Evolutionary conservation across 176 grass and related monocot genomes (phyloP).

Genomic region (Alopecurus myosuroides): DNA sequence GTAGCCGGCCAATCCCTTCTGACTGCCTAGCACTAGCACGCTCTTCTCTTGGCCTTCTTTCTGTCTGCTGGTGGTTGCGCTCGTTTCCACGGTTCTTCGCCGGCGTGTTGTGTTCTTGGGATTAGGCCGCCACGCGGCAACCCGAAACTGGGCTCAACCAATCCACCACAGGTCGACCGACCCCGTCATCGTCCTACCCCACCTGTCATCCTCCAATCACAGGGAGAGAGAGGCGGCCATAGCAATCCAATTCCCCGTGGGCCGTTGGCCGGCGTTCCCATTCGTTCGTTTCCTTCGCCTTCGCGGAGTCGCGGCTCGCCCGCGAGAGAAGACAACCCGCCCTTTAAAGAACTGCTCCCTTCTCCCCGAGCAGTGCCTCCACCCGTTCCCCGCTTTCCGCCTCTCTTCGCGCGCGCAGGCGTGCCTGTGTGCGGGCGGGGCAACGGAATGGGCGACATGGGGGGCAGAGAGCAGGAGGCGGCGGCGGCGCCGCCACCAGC

Average conservation of each 20-base stretch:
- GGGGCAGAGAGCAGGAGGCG: not conserved
- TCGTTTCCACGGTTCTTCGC: not conserved
- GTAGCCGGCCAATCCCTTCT: no score
- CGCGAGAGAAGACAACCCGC: not conserved
- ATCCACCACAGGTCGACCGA: not conserved
- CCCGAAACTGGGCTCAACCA: not conserved
- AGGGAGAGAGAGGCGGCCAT: not conserved
- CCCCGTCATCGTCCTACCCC: not conserved
- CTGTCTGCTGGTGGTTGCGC: not conserved
- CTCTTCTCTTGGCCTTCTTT: not conserved
- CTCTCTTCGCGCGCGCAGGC: not conserved
- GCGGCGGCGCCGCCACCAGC: not conserved
- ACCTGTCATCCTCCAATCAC: constrained; percentile 21
- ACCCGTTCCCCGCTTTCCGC: not conserved
- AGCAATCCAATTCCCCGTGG: not conserved
- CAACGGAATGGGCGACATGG: constrained; percentile 26
- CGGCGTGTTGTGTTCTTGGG: not conserved
- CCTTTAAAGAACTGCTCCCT: not conserved
- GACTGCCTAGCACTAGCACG: not conserved
- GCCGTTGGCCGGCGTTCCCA: not conserved
- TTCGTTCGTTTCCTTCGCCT: not conserved
- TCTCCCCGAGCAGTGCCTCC: not conserved
- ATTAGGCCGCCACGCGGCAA: not conserved
- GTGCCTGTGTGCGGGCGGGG: not conserved
- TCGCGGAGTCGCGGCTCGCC: not conserved